Percentiles rank a stretch among this genome's conserved stretches.
Evolutionary conservation across 2,329 filamentous ascomycete species (phyloP).

Genomic region (Botrytis paeoniae): DNA sequence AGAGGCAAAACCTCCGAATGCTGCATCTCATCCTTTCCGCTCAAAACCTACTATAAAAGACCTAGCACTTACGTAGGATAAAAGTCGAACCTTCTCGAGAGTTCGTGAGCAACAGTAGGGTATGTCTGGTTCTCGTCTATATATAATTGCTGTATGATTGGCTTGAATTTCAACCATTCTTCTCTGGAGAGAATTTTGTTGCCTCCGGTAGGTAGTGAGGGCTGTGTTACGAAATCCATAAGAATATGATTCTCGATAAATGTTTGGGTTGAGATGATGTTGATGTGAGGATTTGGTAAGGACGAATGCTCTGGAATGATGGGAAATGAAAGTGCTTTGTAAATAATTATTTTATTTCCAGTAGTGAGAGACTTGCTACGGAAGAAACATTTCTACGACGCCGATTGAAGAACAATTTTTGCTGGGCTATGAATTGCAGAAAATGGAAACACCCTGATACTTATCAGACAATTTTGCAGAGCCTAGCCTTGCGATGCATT

Average conservation of each 20-base stretch:
- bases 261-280: neutral
- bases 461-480: neutral
- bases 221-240: neutral
- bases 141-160: constrained; percentile 2
- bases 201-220: fast-evolving
- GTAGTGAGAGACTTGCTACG: neutral
- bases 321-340: neutral
- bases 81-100: neutral
- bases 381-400: neutral
- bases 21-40: neutral
- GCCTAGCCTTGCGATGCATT: neutral
- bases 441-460: neutral
- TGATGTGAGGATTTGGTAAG: neutral
- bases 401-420: neutral
- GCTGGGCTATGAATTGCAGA: neutral
- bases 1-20: neutral
- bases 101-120: neutral
- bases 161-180: constrained; percentile 10
- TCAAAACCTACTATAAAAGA: too few species aligned
- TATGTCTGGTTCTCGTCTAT: neutral
- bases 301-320: neutral
- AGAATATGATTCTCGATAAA: neutral
- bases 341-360: neutral
- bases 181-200: neutral
- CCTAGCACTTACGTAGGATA: neutral